Evolutionary conservation across 192 early-diverging fungal genomes (phyloP).

Genomic region (Endogone sp.): DNA sequence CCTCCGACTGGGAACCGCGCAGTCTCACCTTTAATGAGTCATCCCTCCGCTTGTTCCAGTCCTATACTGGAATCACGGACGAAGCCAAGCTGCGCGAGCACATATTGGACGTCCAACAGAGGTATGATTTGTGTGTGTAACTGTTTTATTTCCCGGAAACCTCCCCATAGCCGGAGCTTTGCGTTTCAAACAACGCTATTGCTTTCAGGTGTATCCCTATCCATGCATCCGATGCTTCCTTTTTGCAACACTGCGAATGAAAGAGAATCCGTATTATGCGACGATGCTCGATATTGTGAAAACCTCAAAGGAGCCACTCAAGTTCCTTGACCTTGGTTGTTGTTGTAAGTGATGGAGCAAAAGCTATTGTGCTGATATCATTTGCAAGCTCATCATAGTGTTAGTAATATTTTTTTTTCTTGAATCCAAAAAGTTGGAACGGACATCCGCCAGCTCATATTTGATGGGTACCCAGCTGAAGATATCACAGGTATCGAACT

Average conservation of each 20-base stretch:
- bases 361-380: no score
- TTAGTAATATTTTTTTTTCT: not conserved
- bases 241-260: not conserved
- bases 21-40: not conserved
- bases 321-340: not conserved
- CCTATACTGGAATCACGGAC: not conserved
- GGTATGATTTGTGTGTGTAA: no score
- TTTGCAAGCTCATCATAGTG: not conserved
- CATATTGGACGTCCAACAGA: not conserved
- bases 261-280: not conserved
- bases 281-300: not conserved
- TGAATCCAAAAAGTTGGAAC: no score
- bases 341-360: constrained; percentile 1
- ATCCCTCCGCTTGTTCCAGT: not conserved
- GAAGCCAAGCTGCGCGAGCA: not conserved
- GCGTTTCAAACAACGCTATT: no score
- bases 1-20: no score
- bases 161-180: not conserved
- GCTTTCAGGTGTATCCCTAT: constrained; percentile 1
- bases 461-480: not conserved
- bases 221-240: not conserved
- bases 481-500: not conserved
- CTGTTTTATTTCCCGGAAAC: not conserved
- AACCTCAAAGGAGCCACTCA: not conserved
- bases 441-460: not conserved